Conservation (phyloP, 148 eudicot genomes). For the Beta vulgaris region DNA sequence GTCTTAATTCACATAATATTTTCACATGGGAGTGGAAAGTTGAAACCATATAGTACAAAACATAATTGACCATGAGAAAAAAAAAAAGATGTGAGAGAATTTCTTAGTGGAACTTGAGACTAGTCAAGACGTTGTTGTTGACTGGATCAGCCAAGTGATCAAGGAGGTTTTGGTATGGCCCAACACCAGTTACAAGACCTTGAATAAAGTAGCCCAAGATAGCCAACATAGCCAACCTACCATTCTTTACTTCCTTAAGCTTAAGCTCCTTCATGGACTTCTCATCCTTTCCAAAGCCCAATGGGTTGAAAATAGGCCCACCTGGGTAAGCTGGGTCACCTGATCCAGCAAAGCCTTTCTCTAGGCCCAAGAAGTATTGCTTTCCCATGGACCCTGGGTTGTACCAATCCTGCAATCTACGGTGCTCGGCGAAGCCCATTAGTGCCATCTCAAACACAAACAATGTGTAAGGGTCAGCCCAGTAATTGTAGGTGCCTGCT, state of each 20-base stretch:
- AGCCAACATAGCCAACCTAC: constrained; percentile 95
- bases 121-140: constrained; percentile 91
- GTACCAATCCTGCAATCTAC: constrained; percentile 85
- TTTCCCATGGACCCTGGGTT: constrained; percentile 96
- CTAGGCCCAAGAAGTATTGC: constrained; percentile 86
- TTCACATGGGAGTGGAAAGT: constrained; percentile 14
- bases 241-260: constrained; percentile 92
- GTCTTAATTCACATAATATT: constrained; percentile 18
- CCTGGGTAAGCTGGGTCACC: constrained; percentile 97
- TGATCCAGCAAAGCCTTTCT: constrained; percentile 71
- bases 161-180: constrained; percentile 89
- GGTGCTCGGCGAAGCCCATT: constrained; percentile 97
- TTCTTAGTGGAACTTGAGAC: constrained; percentile 82
- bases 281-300: constrained; percentile 93
- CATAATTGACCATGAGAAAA: constrained; percentile 5
- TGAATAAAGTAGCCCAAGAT: constrained; percentile 83
- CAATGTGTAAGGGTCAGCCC: constrained; percentile 90
- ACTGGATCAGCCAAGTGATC: constrained; percentile 98
- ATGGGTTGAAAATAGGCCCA: constrained; percentile 92
- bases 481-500: constrained; percentile 87
- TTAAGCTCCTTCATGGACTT: constrained; percentile 90
- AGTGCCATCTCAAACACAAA: constrained; percentile 89
- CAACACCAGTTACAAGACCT: constrained; percentile 84
- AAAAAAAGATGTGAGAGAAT: background rate
- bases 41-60: constrained; percentile 15